These are phyloP conservation scores for Paramecium tetraurelia DNA, from an alignment of 73 alveolate species.

Conservation along the genomic window DNA sequence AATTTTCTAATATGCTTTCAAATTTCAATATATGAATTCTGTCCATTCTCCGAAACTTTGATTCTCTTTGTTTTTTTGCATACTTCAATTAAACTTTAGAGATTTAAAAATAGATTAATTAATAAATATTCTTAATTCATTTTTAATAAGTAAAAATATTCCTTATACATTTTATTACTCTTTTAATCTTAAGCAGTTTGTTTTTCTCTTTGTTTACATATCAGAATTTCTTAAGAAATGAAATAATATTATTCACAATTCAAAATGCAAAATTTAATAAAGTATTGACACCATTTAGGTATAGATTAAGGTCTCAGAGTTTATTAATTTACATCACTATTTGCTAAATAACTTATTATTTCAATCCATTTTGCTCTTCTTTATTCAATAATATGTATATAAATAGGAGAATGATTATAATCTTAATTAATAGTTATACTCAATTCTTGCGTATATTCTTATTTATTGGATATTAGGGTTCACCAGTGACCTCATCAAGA, in stretches of 20 bases:
- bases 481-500: background rate
- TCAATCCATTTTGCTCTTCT: background rate
- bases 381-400: background rate
- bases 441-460: background rate
- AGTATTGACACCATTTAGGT: background rate
- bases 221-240: too few species aligned
- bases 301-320: background rate
- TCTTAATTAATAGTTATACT: background rate
- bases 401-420: background rate
- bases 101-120: background rate
- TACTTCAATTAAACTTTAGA: conserved; percentile 24
- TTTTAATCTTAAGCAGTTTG: background rate
- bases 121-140: background rate
- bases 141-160: background rate
- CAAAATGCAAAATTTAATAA: too few species aligned
- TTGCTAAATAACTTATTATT: background rate
- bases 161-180: background rate
- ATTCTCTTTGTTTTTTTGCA: conserved; percentile 42
- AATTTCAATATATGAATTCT: conserved; percentile 19
- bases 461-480: conserved; percentile 15
- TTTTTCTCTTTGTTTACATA: too few species aligned
- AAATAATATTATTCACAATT: too few species aligned
- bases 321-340: background rate
- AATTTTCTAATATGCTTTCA: conserved; percentile 30
- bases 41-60: conserved; percentile 18